Base-by-base conservation (phyloP, 2,329 filamentous ascomycete genomes). In the Coleophoma eucalyptorum region DNA sequence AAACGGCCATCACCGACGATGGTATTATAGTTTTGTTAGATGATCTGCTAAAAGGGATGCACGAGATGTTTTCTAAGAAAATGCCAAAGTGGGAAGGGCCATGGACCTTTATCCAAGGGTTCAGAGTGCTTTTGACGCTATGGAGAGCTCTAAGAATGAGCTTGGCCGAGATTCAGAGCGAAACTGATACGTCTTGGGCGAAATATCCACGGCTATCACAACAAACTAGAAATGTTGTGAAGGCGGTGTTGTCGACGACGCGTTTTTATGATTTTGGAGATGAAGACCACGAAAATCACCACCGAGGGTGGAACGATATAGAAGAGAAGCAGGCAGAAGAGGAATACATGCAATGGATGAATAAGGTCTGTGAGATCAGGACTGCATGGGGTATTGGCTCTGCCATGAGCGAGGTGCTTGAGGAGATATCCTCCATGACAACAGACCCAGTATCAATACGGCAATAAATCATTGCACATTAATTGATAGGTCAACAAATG, bases 101-200 rank as follows among this genome's bases (percentile, higher is more conserved):
- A 0, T 68, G 66, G 66, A 57, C 59, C 0, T 64, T 59, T 0
- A 59, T 67, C 2, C 50, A 57, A 10, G 61, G 57, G 2, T 66
- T 66, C 20, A 56, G 59, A 7, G 58, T 67, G 19, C 51, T 68
- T 3, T 47, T 68, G 31, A 61, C 61, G 5, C 57, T 67, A 5
- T 68, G 65, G 65, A 53, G 58, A 21, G 60, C 62, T 0, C 53
- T 68, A 1, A 52, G 58, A 43, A 61, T 63, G 45, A 63, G 64
- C 1, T 58, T 53, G 2, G 51, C 57, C 2, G 61, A 67, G 32
- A 15, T 43, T 21, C 41, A 43, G 20, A 43, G 41, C 7, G 16
- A 43, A 43, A 11, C 41, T 3, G 41, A 43, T 13, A 43, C 41
- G 16, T 15, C 41, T 4, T 3, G 15, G 19, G 19, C 5, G 15